Base-by-base conservation (phyloP, 2,329 filamentous ascomycete species). In the Fusarium sp. region DNA sequence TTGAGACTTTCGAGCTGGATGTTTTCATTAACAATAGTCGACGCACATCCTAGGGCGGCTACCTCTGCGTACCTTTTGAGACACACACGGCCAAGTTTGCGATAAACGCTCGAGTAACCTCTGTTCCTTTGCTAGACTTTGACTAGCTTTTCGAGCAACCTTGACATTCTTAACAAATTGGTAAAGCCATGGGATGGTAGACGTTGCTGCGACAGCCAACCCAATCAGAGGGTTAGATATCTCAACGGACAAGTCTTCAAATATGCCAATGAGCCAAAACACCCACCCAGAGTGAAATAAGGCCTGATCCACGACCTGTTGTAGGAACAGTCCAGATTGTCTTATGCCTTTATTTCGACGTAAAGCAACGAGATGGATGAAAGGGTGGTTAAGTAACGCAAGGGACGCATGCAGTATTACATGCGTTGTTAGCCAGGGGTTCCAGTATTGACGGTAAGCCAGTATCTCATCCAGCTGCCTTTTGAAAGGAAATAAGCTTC, bases 221-320 rank as follows among this genome's bases (percentile, higher is more conserved):
- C 59, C 59, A 1, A 62, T 33, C 0, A 63, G 34, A 4, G 59
- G 59, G 4, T 38, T 55, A 0, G 18, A 46, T 6, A 62, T 55
- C 6, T 63, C 57, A 3, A 62, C 4, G 0, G 49, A 54, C 6
- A 63, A 36, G 8, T 63, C 46, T 11, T 63, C 46, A 3, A 63
- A 63, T 26, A 63, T 63, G 2, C 59, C 59, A n/a, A 63, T 34
- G 1, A 63, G 46, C 59, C 59, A 63, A 9, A 62, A 63, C 7
- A 63, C 59, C 59, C 59, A 63, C 1, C 59, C 59, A 10, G 39
- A 63, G 10, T 63, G 59, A 7, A 63, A 63, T 0, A 63, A 14
- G 0, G 59, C 59, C 28, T 63, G 59, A 3, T 63, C 59, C 7
- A 62, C 59, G 4, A 63, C 59, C 26, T 63, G 59, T 5, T 63